phyloP scores from a whole-genome alignment of 73 alveolate genomes.

The Stentor coeruleus region DNA sequence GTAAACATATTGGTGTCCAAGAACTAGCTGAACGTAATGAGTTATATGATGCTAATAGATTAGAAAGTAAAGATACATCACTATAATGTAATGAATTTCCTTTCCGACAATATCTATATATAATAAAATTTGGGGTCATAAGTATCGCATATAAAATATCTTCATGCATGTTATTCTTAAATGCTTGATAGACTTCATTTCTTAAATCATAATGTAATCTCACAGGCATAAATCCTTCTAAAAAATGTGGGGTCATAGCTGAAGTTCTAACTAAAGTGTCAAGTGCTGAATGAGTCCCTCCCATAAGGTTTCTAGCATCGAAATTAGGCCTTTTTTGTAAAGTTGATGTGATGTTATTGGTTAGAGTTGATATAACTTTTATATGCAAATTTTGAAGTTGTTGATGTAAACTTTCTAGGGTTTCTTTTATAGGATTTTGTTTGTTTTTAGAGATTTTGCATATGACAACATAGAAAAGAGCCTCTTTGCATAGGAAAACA shows the following conservation, averaged over 20 bases:
- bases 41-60: background rate
- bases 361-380: constrained; percentile 8
- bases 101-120: constrained; percentile 1
- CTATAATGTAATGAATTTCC: background rate
- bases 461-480: constrained; percentile 5
- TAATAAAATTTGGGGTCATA: constrained; percentile 3
- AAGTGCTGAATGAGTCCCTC: constrained; percentile 23
- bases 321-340: background rate
- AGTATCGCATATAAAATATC: background rate
- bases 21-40: constrained; percentile 1
- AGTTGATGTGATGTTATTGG: constrained; percentile 2
- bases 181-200: background rate
- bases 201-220: background rate
- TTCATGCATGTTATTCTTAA: constrained; percentile 12
- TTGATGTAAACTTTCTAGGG: background rate
- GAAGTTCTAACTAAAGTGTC: constrained; percentile 11
- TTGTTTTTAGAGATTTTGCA: background rate
- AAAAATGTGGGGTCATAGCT: background rate
- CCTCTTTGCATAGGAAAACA: constrained; percentile 19
- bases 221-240: constrained; percentile 17
- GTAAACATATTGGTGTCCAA: constrained; percentile 14
- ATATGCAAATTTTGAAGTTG: background rate
- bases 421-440: background rate
- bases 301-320: constrained; percentile 21
- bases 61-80: background rate